Base-by-base conservation (phyloP, 345 rosid genomes). In the Heritiera littoralis region DNA sequence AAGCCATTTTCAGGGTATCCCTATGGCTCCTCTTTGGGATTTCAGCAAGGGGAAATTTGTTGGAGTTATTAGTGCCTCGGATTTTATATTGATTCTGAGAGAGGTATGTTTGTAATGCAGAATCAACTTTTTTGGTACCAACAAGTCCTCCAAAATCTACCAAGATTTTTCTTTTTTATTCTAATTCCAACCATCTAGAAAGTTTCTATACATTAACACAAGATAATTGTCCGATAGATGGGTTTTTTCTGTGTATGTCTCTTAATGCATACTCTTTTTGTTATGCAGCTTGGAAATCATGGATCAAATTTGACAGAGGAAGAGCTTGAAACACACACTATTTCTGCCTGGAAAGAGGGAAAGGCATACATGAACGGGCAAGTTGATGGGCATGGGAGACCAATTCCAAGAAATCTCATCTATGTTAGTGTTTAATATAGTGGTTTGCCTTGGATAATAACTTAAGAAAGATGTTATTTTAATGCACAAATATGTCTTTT, bases 261-360 rank as follows among this genome's bases (percentile, higher is more conserved):
- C 20, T 70, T 78, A 59, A 78, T 6, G 58, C 41, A 5, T 45
- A 15, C 32, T 30, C 20, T 28, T 54, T 30, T 45, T 38, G 7
- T 28, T 70, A 9, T 28, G 80, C 90, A 92, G 97, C 93, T 92
- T 79, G 92, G 93, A 72, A 89, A 82, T 82, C 88, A 80, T 87
- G 92, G 97, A 49, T 88, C 97, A 66, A 89, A 87, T 84, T 81
- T 92, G 85, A 92, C 94, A 4, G 97, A 92, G 90, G 97, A 92
- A 83, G 94, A 92, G 81, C 90, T 92, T 60, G 97, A 92, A 70
- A 88, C 90, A 4, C 97, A 87, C 77, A 82, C 89, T 60, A 89
- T 89, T 75, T 83, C 89, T 64, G 89, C 90, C 7, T 89, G 92
- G 92, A 89, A 89, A 63, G 89, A 86, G 81, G 88, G 83, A 64